Evolutionary conservation across 805 yeast species (phyloP).

Genomic region (Wickerhamomyces rabaulensis): DNA sequence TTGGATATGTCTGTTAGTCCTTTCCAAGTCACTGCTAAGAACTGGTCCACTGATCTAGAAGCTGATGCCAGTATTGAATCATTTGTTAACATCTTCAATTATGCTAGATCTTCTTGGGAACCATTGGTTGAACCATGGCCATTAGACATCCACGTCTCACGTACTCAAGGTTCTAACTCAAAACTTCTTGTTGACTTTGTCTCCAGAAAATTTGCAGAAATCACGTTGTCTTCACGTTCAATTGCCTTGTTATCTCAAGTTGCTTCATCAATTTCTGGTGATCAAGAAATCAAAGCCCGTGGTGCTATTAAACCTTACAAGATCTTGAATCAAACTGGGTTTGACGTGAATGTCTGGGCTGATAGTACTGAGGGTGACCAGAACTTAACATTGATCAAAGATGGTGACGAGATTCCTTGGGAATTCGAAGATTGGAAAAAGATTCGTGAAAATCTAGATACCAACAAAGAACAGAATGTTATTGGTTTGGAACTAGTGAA

Average conservation of each 20-base stretch:
- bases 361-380: slow-evolving; percentile 33
- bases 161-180: slow-evolving; percentile 38
- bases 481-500: slow-evolving; percentile 59
- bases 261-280: slow-evolving; percentile 49
- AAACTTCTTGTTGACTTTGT: slow-evolving; percentile 59
- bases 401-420: slow-evolving; percentile 65
- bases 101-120: slow-evolving; percentile 91
- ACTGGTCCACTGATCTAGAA: slow-evolving; percentile 84
- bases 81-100: slow-evolving; percentile 73
- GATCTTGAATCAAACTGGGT: slow-evolving; percentile 81
- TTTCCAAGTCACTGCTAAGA: slow-evolving; percentile 59
- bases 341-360: slow-evolving; percentile 78
- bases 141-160: slow-evolving; percentile 63
- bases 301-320: slow-evolving; percentile 81
- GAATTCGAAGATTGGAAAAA: slow-evolving; percentile 92
- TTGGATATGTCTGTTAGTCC: slow-evolving; percentile 70
- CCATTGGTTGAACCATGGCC: slow-evolving; percentile 90
- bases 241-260: slow-evolving; percentile 73
- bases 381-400: slow-evolving; percentile 32
- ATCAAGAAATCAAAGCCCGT: slow-evolving; percentile 52
- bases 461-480: slow-evolving; percentile 54
- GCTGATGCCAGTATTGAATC: slow-evolving; percentile 63
- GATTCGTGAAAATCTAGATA: slow-evolving; percentile 72
- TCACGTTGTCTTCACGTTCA: slow-evolving; percentile 77
- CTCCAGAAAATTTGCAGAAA: slow-evolving; percentile 73